A percentile compares a stretch with the other conserved stretches of the same genome.
phyloP scores from a whole-genome alignment of 768 basidiomycete genomes.

The Tricholoma terreum region DNA sequence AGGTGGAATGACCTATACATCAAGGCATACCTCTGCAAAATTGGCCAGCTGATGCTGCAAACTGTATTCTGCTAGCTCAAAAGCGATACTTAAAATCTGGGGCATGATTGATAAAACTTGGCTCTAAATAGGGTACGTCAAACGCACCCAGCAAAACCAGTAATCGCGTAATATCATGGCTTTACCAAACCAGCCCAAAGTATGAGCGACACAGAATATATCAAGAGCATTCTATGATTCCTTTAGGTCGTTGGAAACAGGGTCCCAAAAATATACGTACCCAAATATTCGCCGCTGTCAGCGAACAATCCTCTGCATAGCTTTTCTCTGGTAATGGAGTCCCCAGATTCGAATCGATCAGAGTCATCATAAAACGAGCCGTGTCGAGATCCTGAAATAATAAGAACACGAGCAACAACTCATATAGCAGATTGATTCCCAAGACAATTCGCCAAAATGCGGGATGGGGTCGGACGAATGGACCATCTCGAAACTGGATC shows the following conservation, averaged over 20 bases:
- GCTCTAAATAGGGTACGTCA: conserved; percentile 1
- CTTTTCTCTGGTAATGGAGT: conserved; percentile 78
- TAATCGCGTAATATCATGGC: conserved; percentile 88
- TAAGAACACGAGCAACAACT: conserved; percentile 77
- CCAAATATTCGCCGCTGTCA: conserved; percentile 65
- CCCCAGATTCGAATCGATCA: conserved; percentile 70
- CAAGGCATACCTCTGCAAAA: conserved; percentile 69
- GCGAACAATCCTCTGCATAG: conserved; percentile 77
- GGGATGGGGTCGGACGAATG: conserved; percentile 85
- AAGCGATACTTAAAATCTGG: conserved; percentile 83
- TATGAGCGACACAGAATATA: conserved; percentile 83
- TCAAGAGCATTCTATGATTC: conserved; percentile 67
- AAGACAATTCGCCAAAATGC: conserved; percentile 81
- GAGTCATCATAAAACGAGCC: conserved; percentile 74
- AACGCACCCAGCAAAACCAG: conserved; percentile 87
- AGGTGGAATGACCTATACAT: neutral
- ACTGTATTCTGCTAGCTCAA: conserved; percentile 87
- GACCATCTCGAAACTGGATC: conserved; percentile 88
- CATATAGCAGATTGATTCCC: conserved; percentile 81
- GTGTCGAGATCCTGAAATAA: conserved; percentile 82
- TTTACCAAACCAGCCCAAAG: conserved; percentile 89
- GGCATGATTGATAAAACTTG: conserved; percentile 12
- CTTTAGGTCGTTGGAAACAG: conserved; percentile 1
- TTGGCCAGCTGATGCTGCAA: conserved; percentile 86
- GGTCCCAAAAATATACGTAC: conserved; percentile 33